A percentile compares a stretch with the other conserved stretches of the same genome.
These are phyloP conservation scores for Lithocarpus polystachyus DNA, from an alignment of 306 rosid species.

Conservation along the genomic window DNA sequence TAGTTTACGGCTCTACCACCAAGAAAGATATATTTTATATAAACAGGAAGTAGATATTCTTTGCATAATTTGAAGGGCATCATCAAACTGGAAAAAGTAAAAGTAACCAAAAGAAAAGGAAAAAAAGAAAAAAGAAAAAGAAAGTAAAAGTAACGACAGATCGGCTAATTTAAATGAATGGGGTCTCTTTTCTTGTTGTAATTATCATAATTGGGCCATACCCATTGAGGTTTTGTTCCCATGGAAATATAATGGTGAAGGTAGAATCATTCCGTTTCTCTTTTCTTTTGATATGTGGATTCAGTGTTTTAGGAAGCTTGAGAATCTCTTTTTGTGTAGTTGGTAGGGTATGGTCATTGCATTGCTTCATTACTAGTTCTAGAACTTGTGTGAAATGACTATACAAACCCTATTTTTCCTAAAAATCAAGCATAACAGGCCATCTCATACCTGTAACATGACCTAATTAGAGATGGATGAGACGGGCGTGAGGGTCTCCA, in stretches of 20 bases:
- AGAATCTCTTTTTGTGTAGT: neutral
- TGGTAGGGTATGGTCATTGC: conserved; percentile 21
- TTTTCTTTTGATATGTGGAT: conserved; percentile 10
- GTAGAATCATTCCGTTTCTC: neutral
- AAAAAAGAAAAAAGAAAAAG: too few relatives aligned
- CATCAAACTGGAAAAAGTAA: neutral
- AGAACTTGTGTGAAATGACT: neutral
- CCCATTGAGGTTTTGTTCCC: conserved; percentile 37
- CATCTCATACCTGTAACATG: neutral
- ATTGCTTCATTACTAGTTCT: neutral
- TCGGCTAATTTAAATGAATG: neutral
- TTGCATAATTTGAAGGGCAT: conserved; percentile 3
- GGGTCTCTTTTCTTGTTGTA: neutral
- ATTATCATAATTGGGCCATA: conserved; percentile 36
- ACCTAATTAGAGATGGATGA: too few relatives aligned
- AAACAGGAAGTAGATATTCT: neutral
- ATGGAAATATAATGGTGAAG: neutral
- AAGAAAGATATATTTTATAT: neutral
- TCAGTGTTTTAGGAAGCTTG: conserved; percentile 2
- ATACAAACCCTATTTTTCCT: neutral
- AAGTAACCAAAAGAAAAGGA: neutral
- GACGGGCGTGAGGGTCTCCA: too few relatives aligned
- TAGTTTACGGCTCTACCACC: neutral
- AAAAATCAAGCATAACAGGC: neutral
- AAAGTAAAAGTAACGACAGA: neutral